These are phyloP conservation scores for Trypanosoma cruzi DNA, from an alignment of 208 protist genomes.

Conservation along the genomic window DNA sequence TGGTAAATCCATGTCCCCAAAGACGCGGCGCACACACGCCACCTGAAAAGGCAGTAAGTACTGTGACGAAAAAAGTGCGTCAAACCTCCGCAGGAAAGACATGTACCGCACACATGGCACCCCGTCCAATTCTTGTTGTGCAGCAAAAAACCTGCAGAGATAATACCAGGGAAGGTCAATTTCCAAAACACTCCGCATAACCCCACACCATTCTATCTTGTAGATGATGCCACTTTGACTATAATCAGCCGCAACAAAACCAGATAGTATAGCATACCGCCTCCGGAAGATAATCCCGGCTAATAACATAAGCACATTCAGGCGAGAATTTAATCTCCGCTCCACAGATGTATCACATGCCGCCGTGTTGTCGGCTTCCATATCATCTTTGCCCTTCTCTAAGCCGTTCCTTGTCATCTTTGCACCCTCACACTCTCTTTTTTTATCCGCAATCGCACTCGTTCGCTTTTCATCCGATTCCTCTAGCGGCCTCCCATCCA, in stretches of 20 bases:
- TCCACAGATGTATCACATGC: not conserved
- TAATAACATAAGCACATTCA: constrained; percentile 33
- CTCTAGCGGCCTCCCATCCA: not conserved
- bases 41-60: constrained; percentile 56
- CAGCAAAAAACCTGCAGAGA: constrained; percentile 69
- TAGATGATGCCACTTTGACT: constrained; percentile 69
- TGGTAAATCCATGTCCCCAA: constrained; percentile 55
- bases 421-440: not conserved
- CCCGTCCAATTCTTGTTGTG: constrained; percentile 53
- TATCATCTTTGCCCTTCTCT: not conserved
- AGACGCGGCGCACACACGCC: constrained; percentile 48
- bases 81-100: constrained; percentile 72
- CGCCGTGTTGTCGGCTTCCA: not conserved
- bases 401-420: not conserved
- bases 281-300: constrained; percentile 75
- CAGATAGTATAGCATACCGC: constrained; percentile 71
- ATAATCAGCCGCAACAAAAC: constrained; percentile 77
- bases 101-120: constrained; percentile 79
- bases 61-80: constrained; percentile 44
- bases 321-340: not conserved
- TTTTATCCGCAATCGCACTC: not conserved
- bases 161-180: constrained; percentile 89
- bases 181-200: constrained; percentile 68
- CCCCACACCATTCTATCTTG: constrained; percentile 84
- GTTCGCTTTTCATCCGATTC: not conserved